Base-by-base conservation (phyloP, 306 rosid species). In the Citrullus mucosospermus region DNA sequence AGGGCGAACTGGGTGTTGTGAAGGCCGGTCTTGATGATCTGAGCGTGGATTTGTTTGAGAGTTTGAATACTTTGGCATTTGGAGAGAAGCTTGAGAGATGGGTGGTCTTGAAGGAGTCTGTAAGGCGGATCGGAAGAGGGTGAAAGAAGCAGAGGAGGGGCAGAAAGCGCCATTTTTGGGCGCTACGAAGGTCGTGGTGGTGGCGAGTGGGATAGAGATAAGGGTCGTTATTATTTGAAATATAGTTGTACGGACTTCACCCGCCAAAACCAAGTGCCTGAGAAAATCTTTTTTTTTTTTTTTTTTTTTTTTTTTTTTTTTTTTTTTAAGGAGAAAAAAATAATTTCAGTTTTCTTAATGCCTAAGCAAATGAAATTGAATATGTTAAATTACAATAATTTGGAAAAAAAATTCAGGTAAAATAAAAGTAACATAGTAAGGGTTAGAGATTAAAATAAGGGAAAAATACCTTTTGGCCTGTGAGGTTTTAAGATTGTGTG, bases 1-100 rank as follows among this genome's bases (percentile, higher is more conserved):
- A 84, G 90, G 0, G 88, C 87, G 71, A 86, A 88, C 5, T 79
- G 80, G 77, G 86, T 85, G 53, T 88, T 83, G 85, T 91, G 87
- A 77, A 93, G 91, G 57, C 97, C 97, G 9, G 89, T 88, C 78
- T 83, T 93, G 89, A 90, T 85, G 41, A 88, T 38, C 58, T 81
- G 83, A 77, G 90, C n/a, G 86, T 90, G 97, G 67, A 89, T 78
- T 86, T 93, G 96, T 65, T 77, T 83, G 63, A 91, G 72, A 54
- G 48, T 66, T 13, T 79, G 80, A 59, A 90, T 78, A 89, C 16
- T 80, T 78, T 79, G 85, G 83, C 93, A 91, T 80, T 86, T 83
- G 22, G 91, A 66, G 82, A 91, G 87, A 15, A 91, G 91, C 7
- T 36, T 60, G 36, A 89, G 83, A 55, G 80, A 85, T 53, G 91